Evolutionary conservation across 2,329 filamentous ascomycete species (phyloP).

Genomic region (Ophiosphaerella narmari): DNA sequence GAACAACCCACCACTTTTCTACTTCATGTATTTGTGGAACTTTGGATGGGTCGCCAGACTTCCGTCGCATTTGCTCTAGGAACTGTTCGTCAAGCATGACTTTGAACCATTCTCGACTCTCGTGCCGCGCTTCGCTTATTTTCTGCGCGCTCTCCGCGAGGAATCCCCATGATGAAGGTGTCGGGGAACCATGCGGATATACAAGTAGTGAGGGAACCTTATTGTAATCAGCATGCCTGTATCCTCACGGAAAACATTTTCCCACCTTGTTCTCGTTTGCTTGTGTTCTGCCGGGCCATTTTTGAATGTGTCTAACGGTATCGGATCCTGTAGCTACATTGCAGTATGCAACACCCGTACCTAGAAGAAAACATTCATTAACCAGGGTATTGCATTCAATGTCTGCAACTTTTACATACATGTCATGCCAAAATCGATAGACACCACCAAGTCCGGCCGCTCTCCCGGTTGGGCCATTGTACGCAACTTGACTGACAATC

Average conservation of each 20-base stretch:
- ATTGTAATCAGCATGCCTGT: background rate
- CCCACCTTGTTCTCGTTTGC: slow-evolving; percentile 56
- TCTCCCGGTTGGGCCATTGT: slow-evolving; percentile 8
- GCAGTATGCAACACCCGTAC: slow-evolving; percentile 43
- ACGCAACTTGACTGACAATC: no score
- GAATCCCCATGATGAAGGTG: slow-evolving; percentile 58
- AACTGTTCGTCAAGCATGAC: slow-evolving; percentile 56
- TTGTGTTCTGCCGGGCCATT: slow-evolving; percentile 59
- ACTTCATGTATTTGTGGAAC: slow-evolving; percentile 52
- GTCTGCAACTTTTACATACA: slow-evolving; percentile 23
- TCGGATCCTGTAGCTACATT: slow-evolving; percentile 40
- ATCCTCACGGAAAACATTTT: background rate
- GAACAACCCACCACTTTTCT: slow-evolving; percentile 44
- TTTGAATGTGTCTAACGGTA: slow-evolving; percentile 43
- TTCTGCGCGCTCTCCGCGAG: slow-evolving; percentile 49
- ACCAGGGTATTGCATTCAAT: no score
- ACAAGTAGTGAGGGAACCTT: slow-evolving; percentile 56
- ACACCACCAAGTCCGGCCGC: slow-evolving; percentile 36
- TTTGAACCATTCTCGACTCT: slow-evolving; percentile 59
- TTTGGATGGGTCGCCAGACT: slow-evolving; percentile 10
- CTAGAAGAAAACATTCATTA: slow-evolving; percentile 6
- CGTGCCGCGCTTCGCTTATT: slow-evolving; percentile 49
- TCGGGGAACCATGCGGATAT: slow-evolving; percentile 48
- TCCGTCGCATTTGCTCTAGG: slow-evolving; percentile 26
- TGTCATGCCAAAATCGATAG: slow-evolving; percentile 44